Conservation (phyloP, 139 green algal genomes). For the Haematococcus sp. region DNA sequence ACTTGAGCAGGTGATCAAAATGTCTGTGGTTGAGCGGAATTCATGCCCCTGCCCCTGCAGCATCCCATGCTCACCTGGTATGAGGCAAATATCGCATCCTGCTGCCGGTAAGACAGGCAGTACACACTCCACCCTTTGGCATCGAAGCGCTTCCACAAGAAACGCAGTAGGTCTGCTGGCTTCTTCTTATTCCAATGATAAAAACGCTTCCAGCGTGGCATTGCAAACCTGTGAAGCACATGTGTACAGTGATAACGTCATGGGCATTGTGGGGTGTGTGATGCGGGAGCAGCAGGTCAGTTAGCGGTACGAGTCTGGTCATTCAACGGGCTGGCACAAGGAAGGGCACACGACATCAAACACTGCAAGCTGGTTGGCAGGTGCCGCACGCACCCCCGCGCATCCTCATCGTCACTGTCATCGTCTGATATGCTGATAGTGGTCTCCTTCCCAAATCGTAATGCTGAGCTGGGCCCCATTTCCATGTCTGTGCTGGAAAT, state of each 20-base stretch:
- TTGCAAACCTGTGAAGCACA: neutral
- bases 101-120: neutral
- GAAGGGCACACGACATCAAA: neutral
- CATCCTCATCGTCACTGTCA: neutral
- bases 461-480: neutral
- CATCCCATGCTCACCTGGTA: neutral
- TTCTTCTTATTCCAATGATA: slow-evolving; percentile 8
- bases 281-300: no score
- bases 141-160: slow-evolving; percentile 6
- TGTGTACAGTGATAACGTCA: no score
- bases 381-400: neutral
- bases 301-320: no score
- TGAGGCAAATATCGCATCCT: slow-evolving; percentile 5
- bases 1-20: no score
- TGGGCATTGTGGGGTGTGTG: no score
- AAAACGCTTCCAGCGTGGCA: slow-evolving; percentile 7
- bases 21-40: no score
- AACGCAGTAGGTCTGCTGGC: slow-evolving; percentile 2
- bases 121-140: slow-evolving; percentile 3
- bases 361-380: no score
- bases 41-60: no score
- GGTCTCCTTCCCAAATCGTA: neutral
- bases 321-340: neutral
- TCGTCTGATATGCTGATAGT: slow-evolving; percentile 6
- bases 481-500: neutral